Evolutionary conservation across 2,329 filamentous ascomycete species (phyloP), one percentile per base, ranked within the genome.

Genomic region (Ceratocystis cacaofunesta): DNA sequence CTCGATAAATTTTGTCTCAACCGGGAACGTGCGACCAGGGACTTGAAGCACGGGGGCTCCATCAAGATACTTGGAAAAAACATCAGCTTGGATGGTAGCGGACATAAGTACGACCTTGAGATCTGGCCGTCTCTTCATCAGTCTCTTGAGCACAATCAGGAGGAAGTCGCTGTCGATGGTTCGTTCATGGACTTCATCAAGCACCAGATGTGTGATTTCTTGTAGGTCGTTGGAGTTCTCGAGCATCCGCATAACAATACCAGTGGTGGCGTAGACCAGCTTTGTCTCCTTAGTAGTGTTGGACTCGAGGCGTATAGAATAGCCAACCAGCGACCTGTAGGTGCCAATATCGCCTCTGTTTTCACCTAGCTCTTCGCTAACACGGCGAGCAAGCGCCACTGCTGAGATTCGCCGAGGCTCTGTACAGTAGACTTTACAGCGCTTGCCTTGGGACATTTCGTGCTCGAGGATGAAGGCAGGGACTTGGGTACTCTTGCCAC

Each of bases 241-340:
- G 15, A 99, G 80, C 92, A 99, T 97, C 32, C 94, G 86, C 80
- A 99, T 89, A n/a, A 99, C 90, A 66, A 99, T 95, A 77, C 94
- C 85, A 5, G 85, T 88, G 1, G 88, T 96, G 64, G 94, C 94
- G 75, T 91, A 99, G 5, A 97, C 85, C 30, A 99, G 82, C 63
- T 90, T 82, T 1, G 92, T 97, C 70, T 90, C 86, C 36, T 85
- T 82, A 17, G 86, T 87, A 0, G 88, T 88, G 71, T 95, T 95
- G 61, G 90, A 89, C 74, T 99, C 94, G 22, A 99, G 78, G 19
- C 94, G 85, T 70, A 99, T 96, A 1, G 94, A 91, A 77, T 95
- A 99, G 57, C 94, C 94, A 25, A 99, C 87, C 1, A 99, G 79
- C 2, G 94, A 97, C 64, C 88, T 82, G 52, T 79, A 77, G 0